Evolutionary conservation across 495 filamentous ascomycete species (phyloP), one percentile per base, ranked within the genome.

Genomic region (Cairneyella variabilis): DNA sequence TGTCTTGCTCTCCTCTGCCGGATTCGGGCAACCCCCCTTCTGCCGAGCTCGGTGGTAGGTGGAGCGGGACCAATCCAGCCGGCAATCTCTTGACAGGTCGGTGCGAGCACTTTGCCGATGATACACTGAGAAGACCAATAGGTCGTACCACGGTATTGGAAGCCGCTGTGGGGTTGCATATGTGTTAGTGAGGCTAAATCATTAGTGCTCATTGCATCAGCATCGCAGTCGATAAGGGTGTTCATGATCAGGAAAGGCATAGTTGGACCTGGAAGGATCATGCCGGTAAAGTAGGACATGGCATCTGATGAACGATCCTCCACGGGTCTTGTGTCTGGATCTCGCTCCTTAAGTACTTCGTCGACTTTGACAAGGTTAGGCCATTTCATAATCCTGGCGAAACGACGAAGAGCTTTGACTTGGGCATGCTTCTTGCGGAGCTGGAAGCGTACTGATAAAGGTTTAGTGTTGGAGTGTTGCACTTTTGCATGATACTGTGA

Each of bases 91-190:
- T 78, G 79, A 62, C 85, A 87, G 17, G 84, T 85, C 50, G 85
- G 87, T 2, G 85, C 88, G 6, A 96, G 82, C 21, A 88, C 84
- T 61, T 88, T 88, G 20, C 84, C 85, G 6, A 88, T 82, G 53
- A 89, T 84, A 56, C 73, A 85, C 32, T 75, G 65, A 43, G 79
- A 78, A 4, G 82, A 78, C 84, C 85, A 89, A 71, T 88, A 89
- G 1, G 85, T 87, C 64, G 77, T 76, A 59, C 72, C 77, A 36
- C 80, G 76, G 61, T 88, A 88, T 64, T 89, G 85, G 66, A 89
- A 88, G 17, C 85, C 85, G 54, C 79, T 77, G 52, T 80, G 73
- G 1, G 83, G 80, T 39, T 80, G 72, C 59, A 79, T 72, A 60
- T 85, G 76, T 17, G 76, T 77, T 6, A 89, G 73, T 41, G 82